phyloP scores from a whole-genome alignment of 164 flowering plant species.

The Pachysandra terminalis region DNA sequence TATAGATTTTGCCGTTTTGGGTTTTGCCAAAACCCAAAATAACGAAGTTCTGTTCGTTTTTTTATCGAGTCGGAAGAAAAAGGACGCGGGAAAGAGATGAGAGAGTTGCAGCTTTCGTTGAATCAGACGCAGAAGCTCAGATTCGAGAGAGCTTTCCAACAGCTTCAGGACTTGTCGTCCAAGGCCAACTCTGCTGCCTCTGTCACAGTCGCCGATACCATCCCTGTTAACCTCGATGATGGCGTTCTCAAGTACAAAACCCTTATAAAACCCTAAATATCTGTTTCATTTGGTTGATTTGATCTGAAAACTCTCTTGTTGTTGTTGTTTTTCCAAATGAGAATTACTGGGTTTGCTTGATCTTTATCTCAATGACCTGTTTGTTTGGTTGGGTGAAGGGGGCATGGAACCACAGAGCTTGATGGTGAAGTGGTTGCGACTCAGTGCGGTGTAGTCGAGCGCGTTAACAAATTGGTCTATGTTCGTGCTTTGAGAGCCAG shows the following conservation, averaged over 20 bases:
- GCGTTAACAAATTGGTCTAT: constrained; percentile 83
- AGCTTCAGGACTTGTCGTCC: constrained; percentile 58
- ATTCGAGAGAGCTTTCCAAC: constrained; percentile 57
- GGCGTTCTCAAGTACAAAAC: constrained; percentile 72
- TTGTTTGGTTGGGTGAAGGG: constrained; percentile 41
- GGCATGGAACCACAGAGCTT: constrained; percentile 85
- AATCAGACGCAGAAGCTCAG: constrained; percentile 84
- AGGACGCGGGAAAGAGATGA: constrained; percentile 49
- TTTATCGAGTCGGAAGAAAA: no score
- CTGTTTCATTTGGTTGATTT: background rate
- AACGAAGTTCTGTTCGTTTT: no score
- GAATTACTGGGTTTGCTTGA: background rate
- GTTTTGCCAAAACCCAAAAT: no score
- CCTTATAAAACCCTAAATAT: no score
- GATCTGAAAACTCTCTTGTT: background rate
- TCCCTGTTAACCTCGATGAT: constrained; percentile 77
- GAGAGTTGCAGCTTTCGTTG: constrained; percentile 55
- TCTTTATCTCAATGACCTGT: background rate
- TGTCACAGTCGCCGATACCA: constrained; percentile 81
- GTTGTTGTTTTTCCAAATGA: constrained; percentile 1
- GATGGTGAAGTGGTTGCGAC: constrained; percentile 83
- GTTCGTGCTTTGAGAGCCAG: constrained; percentile 78
- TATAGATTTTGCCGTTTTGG: no score
- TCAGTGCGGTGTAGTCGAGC: constrained; percentile 89
- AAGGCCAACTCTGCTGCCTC: constrained; percentile 52